Conservation (phyloP, 768 basidiomycete genomes). For the Hygrocybe punicea region DNA sequence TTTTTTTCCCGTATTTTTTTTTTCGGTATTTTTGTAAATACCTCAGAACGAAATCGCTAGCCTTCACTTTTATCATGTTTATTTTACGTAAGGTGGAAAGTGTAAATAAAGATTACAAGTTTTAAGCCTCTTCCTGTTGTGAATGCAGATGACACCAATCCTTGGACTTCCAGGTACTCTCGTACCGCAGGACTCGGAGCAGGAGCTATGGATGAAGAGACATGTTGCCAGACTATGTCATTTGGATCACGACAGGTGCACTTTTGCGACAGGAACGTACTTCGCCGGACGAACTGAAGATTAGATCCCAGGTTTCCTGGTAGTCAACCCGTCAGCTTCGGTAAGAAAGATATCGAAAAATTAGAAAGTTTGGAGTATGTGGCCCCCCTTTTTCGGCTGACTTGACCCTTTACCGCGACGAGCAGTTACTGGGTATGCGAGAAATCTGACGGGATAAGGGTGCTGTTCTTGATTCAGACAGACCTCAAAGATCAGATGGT, state of each 20-base stretch:
- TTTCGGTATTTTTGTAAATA: slow-evolving; percentile 15
- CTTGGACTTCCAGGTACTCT: slow-evolving; percentile 70
- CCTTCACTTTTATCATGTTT: background rate
- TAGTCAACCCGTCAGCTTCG: slow-evolving; percentile 93
- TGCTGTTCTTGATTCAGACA: slow-evolving; percentile 76
- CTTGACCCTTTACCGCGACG: background rate
- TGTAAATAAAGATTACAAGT: background rate
- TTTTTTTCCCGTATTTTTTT: slow-evolving; percentile 17
- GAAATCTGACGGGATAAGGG: slow-evolving; percentile 94
- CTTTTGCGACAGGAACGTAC: slow-evolving; percentile 10
- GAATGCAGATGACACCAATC: slow-evolving; percentile 30
- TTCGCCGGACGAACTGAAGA: slow-evolving; percentile 8
- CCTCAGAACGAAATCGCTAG: background rate
- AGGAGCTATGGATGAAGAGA: slow-evolving; percentile 62
- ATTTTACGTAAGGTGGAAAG: too few species aligned
- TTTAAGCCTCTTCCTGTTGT: slow-evolving; percentile 12
- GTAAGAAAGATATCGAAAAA: slow-evolving; percentile 60
- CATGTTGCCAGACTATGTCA: slow-evolving; percentile 64
- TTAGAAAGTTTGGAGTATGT: slow-evolving; percentile 82
- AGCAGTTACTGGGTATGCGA: slow-evolving; percentile 98
- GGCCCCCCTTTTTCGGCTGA: background rate
- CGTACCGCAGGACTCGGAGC: slow-evolving; percentile 52
- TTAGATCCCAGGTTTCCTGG: slow-evolving; percentile 77
- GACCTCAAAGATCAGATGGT: slow-evolving; percentile 58
- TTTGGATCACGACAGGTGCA: slow-evolving; percentile 62